Evolutionary conservation across 163 green algal species (phyloP), one percentile per base, ranked within the genome.

Genomic region (Volvox carteri): DNA sequence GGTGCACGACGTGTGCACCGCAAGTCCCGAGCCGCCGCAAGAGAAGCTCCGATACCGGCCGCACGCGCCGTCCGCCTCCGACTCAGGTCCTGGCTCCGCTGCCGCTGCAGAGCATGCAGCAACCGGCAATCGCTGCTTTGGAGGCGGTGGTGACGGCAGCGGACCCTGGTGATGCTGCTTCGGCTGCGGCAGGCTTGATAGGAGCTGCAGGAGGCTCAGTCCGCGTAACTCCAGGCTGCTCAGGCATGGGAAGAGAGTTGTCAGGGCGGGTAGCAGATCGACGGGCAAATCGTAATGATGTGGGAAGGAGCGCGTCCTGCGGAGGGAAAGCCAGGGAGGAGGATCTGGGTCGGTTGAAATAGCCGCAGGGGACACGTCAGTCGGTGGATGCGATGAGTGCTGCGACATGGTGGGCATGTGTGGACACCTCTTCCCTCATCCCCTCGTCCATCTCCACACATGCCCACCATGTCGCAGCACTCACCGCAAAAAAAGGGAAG

Each of bases 221-320:
- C 80, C 80, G 16, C 18, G 28, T 14, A 87, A 44, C 62, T 68
- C 42, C 21, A 87, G 65, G 28, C 21, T 42, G 41, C 21, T 5
- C 16, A 87, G 80, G 19, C 50, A n/a, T 11, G 80, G 62, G 16
- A 87, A 52, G 18, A 39, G 42, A 18, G 0, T 2, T 1, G 62
- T 41, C 62, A 87, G 65, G 0, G 21, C 7, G 1, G 62, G 62
- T 62, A 87, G 46, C 62, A 87, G 46, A 19, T 79, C 80, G 19
- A 0, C 30, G 30, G 30, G 33, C 19, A 42, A 4, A n/a, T 30
- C 33, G 65, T 41, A 87, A 46, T 78, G 48, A 62, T 87, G 80
- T 0, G 80, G 80, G 65, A 87, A 87, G 33, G 44, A 62, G 65
- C 80, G 80, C 18, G 80, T 87, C 46, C 80, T 87, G 80, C 42